Percentiles rank a stretch among this genome's conserved stretches.
These are phyloP conservation scores for Podospora australis DNA, from an alignment of 495 filamentous ascomycete species.

Conservation along the genomic window DNA sequence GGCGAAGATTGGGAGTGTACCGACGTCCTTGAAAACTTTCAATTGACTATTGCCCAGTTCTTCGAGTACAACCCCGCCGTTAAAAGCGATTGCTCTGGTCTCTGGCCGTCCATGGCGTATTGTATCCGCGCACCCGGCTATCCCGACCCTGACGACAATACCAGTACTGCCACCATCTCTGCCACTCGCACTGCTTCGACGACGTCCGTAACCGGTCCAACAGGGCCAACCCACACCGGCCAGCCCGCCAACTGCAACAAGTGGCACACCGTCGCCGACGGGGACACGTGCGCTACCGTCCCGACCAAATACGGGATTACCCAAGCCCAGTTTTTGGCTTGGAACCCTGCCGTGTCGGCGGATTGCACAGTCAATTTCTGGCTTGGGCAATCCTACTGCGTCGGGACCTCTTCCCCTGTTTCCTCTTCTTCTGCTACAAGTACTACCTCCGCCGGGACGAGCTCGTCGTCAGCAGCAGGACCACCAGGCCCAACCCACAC, in stretches of 20 bases:
- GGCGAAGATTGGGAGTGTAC: background rate
- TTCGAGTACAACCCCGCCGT: conserved; percentile 1
- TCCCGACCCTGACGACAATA: too few relatives aligned
- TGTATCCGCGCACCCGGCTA: conserved; percentile 3
- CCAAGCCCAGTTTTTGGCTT: background rate
- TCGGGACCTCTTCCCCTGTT: too few relatives aligned
- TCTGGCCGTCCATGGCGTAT: background rate
- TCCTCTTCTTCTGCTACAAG: too few relatives aligned
- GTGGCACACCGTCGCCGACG: background rate
- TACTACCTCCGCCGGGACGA: too few relatives aligned
- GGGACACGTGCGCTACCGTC: background rate
- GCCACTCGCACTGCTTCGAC: too few relatives aligned
- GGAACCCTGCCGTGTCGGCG: background rate
- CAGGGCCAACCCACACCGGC: conserved; percentile 1
- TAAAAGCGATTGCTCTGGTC: background rate
- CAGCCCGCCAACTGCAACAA: conserved; percentile 3
- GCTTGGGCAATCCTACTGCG: conserved; percentile 4
- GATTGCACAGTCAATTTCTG: conserved; percentile 4
- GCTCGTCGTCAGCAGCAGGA: too few relatives aligned
- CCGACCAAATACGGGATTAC: background rate
- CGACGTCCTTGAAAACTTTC: background rate
- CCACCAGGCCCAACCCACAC: conserved; percentile 14
- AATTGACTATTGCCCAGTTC: background rate
- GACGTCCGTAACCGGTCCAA: too few relatives aligned
- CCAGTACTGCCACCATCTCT: too few relatives aligned